Percentiles rank a stretch among this genome's conserved stretches.
These are phyloP conservation scores for Starmerella roubikii DNA, from an alignment of 805 yeast genomes.

Conservation along the genomic window DNA sequence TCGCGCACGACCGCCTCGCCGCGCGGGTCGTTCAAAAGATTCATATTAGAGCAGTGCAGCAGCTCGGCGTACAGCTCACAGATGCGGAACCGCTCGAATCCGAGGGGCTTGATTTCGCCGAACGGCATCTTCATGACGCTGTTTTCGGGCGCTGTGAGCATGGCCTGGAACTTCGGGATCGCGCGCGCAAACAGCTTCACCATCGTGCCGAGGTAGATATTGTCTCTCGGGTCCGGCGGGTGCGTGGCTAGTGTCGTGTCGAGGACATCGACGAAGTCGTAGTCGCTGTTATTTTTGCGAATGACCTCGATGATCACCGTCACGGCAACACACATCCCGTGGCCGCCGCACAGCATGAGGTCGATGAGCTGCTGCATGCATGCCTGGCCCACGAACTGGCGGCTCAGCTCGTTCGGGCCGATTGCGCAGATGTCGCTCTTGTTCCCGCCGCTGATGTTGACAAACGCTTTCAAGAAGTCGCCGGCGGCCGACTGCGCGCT, in stretches of 20 bases:
- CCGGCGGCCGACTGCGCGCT: conserved; percentile 86
- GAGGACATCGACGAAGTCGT: conserved; percentile 76
- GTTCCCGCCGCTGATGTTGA: conserved; percentile 85
- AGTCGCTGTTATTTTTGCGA: conserved; percentile 90
- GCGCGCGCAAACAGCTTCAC: conserved; percentile 63
- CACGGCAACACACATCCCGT: conserved; percentile 86
- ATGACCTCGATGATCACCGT: conserved; percentile 89
- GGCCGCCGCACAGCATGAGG: conserved; percentile 63
- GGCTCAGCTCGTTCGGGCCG: conserved; percentile 88
- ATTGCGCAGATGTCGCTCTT: conserved; percentile 81
- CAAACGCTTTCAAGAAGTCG: conserved; percentile 85
- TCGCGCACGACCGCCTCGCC: conserved; percentile 55
- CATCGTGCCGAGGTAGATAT: conserved; percentile 79
- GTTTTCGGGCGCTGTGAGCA: conserved; percentile 35
- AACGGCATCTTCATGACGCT: conserved; percentile 44
- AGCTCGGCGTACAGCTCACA: conserved; percentile 89
- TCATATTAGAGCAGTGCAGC: conserved; percentile 96
- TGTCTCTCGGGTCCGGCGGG: conserved; percentile 87
- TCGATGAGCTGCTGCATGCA: conserved; percentile 54
- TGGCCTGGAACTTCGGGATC: conserved; percentile 52
- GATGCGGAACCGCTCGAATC: conserved; percentile 80
- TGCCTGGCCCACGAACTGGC: conserved; percentile 71
- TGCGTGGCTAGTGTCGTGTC: conserved; percentile 72
- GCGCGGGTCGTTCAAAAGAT: conserved; percentile 60
- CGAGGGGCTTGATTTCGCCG: conserved; percentile 59